These are phyloP conservation scores for Ophiocordyceps camponoti-floridani DNA, from an alignment of 2,329 filamentous ascomycete genomes.

Conservation along the genomic window DNA sequence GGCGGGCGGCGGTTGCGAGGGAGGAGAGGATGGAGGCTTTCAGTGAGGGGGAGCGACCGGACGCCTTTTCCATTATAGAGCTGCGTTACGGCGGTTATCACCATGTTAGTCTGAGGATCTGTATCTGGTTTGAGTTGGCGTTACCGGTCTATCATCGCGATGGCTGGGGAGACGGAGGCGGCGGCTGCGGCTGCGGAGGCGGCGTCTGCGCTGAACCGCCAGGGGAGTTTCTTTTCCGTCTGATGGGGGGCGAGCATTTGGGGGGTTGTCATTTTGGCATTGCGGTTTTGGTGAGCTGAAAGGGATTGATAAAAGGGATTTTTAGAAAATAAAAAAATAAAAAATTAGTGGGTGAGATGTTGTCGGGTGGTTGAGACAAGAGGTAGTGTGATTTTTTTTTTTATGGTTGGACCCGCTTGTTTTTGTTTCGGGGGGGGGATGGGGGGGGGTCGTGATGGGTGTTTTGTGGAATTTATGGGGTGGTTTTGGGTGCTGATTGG, in stretches of 20 bases:
- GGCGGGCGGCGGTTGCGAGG: slow-evolving; percentile 33
- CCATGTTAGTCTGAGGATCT: no score
- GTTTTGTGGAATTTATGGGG: no score
- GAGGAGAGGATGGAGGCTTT: slow-evolving; percentile 40
- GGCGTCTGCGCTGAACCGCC: slow-evolving; percentile 50
- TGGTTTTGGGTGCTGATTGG: no score
- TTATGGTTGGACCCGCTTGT: no score
- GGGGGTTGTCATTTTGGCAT: not conserved
- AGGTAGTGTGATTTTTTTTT: no score
- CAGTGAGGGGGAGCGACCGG: slow-evolving; percentile 40
- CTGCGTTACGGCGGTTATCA: no score
- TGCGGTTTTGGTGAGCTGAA: not conserved
- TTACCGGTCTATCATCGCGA: slow-evolving; percentile 58
- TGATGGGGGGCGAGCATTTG: slow-evolving; percentile 44
- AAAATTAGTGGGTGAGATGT: no score
- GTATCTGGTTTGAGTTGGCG: no score
- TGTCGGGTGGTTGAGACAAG: no score
- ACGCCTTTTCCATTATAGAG: slow-evolving; percentile 70
- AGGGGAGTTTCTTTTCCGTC: slow-evolving; percentile 40
- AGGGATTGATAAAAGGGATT: not conserved
- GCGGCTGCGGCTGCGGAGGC: slow-evolving; percentile 55
- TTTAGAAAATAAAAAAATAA: no score
- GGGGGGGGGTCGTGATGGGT: no score
- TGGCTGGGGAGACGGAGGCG: slow-evolving; percentile 61
- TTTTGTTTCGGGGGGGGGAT: no score